Conservation (phyloP, 78 protist species). For the Emiliania huxleyi region DNA sequence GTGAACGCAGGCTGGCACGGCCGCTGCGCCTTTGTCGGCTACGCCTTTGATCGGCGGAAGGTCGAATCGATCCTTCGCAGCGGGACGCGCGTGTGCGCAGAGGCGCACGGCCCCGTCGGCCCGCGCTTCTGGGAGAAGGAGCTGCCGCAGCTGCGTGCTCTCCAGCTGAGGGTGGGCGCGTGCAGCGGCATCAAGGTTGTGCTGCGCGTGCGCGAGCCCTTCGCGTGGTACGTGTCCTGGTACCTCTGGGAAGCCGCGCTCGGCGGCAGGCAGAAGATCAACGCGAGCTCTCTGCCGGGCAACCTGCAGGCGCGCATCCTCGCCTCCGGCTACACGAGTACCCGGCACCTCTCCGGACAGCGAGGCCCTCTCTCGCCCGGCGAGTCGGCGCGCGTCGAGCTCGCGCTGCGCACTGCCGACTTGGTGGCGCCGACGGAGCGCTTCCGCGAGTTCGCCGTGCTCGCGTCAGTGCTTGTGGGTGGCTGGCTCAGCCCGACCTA, state of each 20-base stretch:
- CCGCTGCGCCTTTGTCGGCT: background rate
- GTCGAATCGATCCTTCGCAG: background rate
- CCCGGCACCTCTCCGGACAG: no score
- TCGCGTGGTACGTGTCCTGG: background rate
- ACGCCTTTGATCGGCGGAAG: background rate
- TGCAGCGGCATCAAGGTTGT: background rate
- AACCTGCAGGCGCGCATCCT: background rate
- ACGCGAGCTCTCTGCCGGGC: background rate
- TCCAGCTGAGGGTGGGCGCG: background rate
- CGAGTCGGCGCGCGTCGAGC: background rate
- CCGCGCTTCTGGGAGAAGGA: background rate
- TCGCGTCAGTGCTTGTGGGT: background rate
- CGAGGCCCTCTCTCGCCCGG: background rate
- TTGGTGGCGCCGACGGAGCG: background rate
- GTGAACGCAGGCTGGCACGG: background rate
- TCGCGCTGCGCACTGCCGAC: background rate
- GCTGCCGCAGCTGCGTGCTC: background rate
- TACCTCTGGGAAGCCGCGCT: background rate
- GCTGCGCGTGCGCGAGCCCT: background rate
- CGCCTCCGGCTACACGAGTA: background rate
- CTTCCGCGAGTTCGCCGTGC: background rate
- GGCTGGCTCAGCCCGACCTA: no score
- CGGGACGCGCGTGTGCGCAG: background rate
- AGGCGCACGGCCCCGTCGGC: background rate
- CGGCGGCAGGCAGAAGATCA: background rate